Evolutionary conservation across 768 basidiomycete genomes (phyloP), one percentile per base, ranked within the genome.

Genomic region (Strobilomyces echinocephalus): DNA sequence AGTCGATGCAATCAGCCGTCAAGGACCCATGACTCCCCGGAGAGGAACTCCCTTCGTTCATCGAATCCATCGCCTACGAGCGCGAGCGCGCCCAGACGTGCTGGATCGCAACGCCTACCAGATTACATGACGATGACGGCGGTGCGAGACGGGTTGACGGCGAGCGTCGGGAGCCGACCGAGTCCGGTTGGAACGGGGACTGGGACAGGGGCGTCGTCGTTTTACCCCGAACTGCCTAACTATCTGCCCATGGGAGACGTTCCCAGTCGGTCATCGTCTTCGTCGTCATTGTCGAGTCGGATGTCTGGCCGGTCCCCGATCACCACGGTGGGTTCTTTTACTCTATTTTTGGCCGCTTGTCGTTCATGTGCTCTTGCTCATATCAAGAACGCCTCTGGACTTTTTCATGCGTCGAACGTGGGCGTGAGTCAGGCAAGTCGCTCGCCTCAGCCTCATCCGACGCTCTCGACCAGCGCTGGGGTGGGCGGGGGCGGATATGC

Each of bases 61-160:
- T 42, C 49, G 6, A 60, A 60, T 12, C 48, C 54, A n/a, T 16
- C 59, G 46, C 20, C 58, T 7, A 24, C 52, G 16, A 53, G 39
- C 33, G 7, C 53, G n/a, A 58, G 4, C 21, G 34, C 42, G 5
- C 12, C 57, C 14, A 54, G 57, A 33, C 63, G 63, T 9, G 40
- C 52, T n/a, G 53, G 55, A 31, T 56, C 67, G 2, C 51, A 60
- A 12, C 68, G 68, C 33, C 46, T 71, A 16, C 68, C 68, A 1
- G 68, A 69, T 34, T 69, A 68, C 8, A 69, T 71, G 68, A 46
- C 63, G 11, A 69, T 71, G 68, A 69, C 69, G 6, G 46, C 55
- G 12, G 59, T 69, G 9, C 61, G 62, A n/a, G 63, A 71, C 21
- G 63, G 68, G 14, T 42, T 65, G 38, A 57, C 69, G 20, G 56